A percentile compares a stretch with the other conserved stretches of the same genome.
Evolutionary conservation across 2,329 filamentous ascomycete genomes (phyloP).

Genomic region (Elsinoe perseae): DNA sequence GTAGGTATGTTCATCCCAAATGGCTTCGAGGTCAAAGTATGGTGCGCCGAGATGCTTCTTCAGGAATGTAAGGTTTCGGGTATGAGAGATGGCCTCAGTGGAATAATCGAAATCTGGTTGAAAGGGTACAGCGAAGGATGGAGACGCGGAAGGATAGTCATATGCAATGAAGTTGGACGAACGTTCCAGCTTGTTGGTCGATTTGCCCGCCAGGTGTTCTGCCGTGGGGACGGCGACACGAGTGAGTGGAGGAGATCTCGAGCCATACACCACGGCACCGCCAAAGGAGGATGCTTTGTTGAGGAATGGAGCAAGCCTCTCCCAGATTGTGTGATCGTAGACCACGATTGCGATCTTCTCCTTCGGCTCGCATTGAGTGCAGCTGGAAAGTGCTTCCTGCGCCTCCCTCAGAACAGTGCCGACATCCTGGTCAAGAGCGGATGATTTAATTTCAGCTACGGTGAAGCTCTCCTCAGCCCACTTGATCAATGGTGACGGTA

Average conservation of each 20-base stretch:
- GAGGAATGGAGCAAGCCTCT: background rate
- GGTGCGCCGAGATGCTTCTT: slow-evolving; percentile 58
- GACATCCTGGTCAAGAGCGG: slow-evolving; percentile 18
- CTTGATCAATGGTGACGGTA: slow-evolving; percentile 53
- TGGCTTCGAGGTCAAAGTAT: slow-evolving; percentile 55
- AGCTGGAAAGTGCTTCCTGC: slow-evolving; percentile 21
- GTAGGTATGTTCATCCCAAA: slow-evolving; percentile 71
- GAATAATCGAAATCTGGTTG: slow-evolving; percentile 45
- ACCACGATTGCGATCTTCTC: slow-evolving; percentile 29
- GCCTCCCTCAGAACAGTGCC: slow-evolving; percentile 21
- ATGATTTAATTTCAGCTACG: slow-evolving; percentile 47
- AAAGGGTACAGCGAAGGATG: slow-evolving; percentile 45
- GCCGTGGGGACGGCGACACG: slow-evolving; percentile 23
- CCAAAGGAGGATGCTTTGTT: slow-evolving; percentile 26
- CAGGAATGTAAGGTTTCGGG: slow-evolving; percentile 56
- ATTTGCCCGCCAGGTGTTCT: slow-evolving; percentile 23
- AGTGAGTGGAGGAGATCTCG: background rate
- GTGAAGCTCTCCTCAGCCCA: slow-evolving; percentile 66
- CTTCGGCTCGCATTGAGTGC: slow-evolving; percentile 31
- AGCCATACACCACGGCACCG: slow-evolving; percentile 19
- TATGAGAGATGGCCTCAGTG: slow-evolving; percentile 56
- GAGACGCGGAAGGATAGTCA: slow-evolving; percentile 40
- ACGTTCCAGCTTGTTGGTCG: slow-evolving; percentile 19
- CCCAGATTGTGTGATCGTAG: background rate
- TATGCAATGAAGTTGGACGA: slow-evolving; percentile 26